A percentile compares a stretch with the other conserved stretches of the same genome.
Evolutionary conservation across 495 filamentous ascomycete genomes (phyloP).

Genomic region (Penicillium egyptiacum): DNA sequence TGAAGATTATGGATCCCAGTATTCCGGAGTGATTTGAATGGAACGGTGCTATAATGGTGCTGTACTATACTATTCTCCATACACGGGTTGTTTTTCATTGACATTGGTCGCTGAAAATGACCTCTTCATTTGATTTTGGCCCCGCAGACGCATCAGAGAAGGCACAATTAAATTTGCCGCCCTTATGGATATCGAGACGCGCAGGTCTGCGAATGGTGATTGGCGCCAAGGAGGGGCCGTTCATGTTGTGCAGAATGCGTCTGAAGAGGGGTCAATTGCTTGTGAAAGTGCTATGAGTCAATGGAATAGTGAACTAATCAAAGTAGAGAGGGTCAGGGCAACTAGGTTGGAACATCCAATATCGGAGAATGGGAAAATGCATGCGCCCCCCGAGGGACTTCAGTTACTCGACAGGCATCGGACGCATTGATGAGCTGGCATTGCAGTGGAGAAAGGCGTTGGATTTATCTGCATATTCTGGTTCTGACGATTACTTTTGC

Average conservation of each 20-base stretch:
- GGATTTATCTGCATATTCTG: constrained; percentile 21
- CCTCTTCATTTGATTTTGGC: constrained; percentile 8
- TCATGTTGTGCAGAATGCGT: constrained; percentile 42
- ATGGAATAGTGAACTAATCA: background rate
- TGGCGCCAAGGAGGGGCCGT: constrained; percentile 30
- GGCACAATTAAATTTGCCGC: constrained; percentile 21
- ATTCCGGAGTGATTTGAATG: background rate
- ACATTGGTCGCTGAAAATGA: background rate
- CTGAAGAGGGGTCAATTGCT: constrained; percentile 9
- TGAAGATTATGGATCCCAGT: background rate
- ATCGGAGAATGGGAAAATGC: constrained; percentile 5
- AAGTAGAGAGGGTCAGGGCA: background rate
- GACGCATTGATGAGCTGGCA: constrained; percentile 93
- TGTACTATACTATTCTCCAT: background rate
- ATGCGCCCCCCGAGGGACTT: background rate
- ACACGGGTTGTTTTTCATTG: background rate
- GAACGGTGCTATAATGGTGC: background rate
- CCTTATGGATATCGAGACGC: constrained; percentile 20
- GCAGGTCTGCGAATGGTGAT: constrained; percentile 20
- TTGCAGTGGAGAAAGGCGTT: constrained; percentile 42
- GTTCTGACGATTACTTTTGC: constrained; percentile 21
- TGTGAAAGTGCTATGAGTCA: background rate
- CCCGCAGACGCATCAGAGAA: constrained; percentile 29
- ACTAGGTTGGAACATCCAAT: background rate
- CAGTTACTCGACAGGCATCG: constrained; percentile 49